Evolutionary conservation across 1,284 basidiomycete genomes (phyloP), one percentile per base, ranked within the genome.

Genomic region (Leccinum variabile): DNA sequence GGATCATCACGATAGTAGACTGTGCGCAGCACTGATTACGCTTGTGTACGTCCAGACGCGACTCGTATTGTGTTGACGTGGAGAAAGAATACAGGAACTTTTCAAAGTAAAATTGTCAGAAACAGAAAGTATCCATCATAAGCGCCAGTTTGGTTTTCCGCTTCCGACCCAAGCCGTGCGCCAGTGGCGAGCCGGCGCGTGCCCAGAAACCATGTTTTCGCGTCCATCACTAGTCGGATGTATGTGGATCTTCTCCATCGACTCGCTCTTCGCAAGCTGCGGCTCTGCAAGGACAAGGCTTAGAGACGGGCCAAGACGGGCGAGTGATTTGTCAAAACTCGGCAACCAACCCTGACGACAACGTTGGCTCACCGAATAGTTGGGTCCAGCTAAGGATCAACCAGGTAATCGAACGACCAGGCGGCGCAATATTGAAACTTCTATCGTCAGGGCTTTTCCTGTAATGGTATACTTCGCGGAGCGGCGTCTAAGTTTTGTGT

Each of bases 371-470:
- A 63, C 71, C 68, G 68, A 73, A 56, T 55, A 58, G 49, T 41
- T 16, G 33, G 44, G 52, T 63, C 63, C 57, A 69, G 71, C 68
- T 66, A 59, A 63, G 65, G 67, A 63, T 71, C 61, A 63, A 49
- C 18, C 18, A 13, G 61, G 50, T 64, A 64, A 70, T 63, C 57
- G 63, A 62, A 61, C 44, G 44, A 41, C 53, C 59, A 53, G 56
- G 70, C 69, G 62, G 57, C 70, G 49, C 64, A 54, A 64, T 63
- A 57, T 68, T 61, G 50, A 54, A 52, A 50, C 61, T 64, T 70
- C 53, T 35, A 55, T 54, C 56, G n/a, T 49, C 62, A 62, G 35
- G 54, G 53, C 56, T 53, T 59, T 46, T 44, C 59, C 58, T 46
- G 54, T 62, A 61, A 62, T 57, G 56, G 46, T 44, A 55, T 37